Evolutionary conservation across 2,329 filamentous ascomycete genomes (phyloP).

Genomic region (Clathrospora elynae): DNA sequence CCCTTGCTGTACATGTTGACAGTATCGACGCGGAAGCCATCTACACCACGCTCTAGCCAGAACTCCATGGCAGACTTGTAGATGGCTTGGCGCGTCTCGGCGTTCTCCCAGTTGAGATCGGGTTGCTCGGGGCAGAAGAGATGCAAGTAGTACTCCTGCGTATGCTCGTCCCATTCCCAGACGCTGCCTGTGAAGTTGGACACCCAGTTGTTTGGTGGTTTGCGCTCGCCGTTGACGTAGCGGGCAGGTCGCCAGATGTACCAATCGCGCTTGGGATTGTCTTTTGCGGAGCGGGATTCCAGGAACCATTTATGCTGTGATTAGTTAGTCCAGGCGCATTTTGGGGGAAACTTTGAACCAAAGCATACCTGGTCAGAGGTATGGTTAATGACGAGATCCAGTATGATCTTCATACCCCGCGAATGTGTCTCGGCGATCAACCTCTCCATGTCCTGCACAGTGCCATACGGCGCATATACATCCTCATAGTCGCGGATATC

Average conservation of each 20-base stretch:
- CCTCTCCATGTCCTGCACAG: conserved; percentile 48
- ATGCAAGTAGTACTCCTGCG: conserved; percentile 74
- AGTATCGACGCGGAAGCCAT: conserved; percentile 51
- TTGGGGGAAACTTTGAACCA: too few species aligned
- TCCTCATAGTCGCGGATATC: conserved; percentile 49
- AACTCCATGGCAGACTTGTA: conserved; percentile 73
- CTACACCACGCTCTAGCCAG: conserved; percentile 75
- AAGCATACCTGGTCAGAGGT: conserved; percentile 43
- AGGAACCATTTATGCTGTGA: conserved; percentile 61
- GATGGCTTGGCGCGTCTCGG: conserved; percentile 68
- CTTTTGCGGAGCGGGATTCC: conserved; percentile 58
- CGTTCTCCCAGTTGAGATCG: conserved; percentile 84
- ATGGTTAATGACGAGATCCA: conserved; percentile 51
- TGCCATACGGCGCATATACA: conserved; percentile 49
- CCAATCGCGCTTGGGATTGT: conserved; percentile 60
- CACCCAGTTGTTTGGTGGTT: conserved; percentile 78
- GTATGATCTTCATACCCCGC: conserved; percentile 46
- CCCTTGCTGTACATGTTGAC: conserved; percentile 49
- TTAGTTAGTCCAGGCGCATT: conserved; percentile 8
- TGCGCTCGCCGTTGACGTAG: conserved; percentile 61
- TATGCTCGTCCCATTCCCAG: conserved; percentile 75
- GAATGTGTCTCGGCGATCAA: conserved; percentile 45
- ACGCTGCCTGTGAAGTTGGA: conserved; percentile 64
- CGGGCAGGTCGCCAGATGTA: conserved; percentile 60
- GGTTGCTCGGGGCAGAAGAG: conserved; percentile 78